Base-by-base conservation (phyloP, 805 yeast genomes). In the Saccharomyces jurei region DNA sequence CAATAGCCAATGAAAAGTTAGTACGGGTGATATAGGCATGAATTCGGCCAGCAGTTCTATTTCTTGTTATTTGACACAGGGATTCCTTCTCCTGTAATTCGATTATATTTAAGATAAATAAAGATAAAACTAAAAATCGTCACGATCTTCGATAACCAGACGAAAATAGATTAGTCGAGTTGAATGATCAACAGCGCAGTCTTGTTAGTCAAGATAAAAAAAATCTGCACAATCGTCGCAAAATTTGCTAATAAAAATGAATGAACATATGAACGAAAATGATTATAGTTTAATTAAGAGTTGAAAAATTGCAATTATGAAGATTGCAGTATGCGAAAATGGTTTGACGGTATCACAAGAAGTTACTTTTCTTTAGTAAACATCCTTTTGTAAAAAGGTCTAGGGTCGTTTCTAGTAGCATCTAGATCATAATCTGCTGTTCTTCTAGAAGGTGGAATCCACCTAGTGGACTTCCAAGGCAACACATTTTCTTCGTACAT, bases 361-460 rank as follows among this genome's bases (percentile, higher is more conserved):
- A 54, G 25, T n/a, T 41, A 29, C n/a, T 14, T 53, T 48, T 51
- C 51, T 47, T 50, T 57, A 21, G 56, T 50, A 49, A 56, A 57
- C 54, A 63, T 31, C 54, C 58, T 62, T 58, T 66, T 68, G 59
- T 63, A 69, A 52, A 63, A 60, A 50, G 69, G 70, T 53, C 58
- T 59, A 48, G 65, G 65, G 48, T 68, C 72, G 48, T 63, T 63
- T 36, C 55, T 57, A 50, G 65, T 55, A 10, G 60, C 66, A 10
- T 65, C 67, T 28, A 56, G 62, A 52, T 68, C 61, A 55, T 68
- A 68, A 22, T 61, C 67, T 9, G 57, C 58, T 21, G 59, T 67
- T 60, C 72, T 67, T 67, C 69, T 61, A 32, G 74, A 58, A 41
- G 82, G 75, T 61, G 86, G 86, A 52, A 74, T 74, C 82, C 81